Percentiles rank a stretch among this genome's conserved stretches.
Conservation (phyloP, 805 yeast genomes). For the Candida rishiriensis region DNA sequence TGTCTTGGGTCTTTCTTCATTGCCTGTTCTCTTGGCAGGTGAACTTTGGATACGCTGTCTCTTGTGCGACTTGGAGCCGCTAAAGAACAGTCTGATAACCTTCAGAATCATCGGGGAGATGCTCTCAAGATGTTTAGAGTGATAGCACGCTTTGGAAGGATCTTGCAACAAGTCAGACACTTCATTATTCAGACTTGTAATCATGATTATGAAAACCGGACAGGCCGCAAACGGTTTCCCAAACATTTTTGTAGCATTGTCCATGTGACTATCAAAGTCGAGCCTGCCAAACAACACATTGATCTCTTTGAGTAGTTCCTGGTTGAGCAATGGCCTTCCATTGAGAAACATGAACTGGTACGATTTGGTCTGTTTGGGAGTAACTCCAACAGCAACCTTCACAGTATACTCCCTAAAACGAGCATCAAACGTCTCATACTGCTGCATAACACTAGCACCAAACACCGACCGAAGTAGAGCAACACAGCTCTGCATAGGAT, state of each 20-base stretch:
- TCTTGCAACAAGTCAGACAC: slow-evolving; percentile 38
- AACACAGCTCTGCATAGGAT: neutral
- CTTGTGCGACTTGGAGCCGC: neutral
- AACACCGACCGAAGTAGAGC: slow-evolving; percentile 25
- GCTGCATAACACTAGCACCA: slow-evolving; percentile 24
- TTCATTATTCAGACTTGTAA: slow-evolving; percentile 12
- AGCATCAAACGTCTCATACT: slow-evolving; percentile 27
- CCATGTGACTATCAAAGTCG: slow-evolving; percentile 10
- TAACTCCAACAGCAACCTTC: slow-evolving; percentile 38
- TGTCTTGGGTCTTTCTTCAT: neutral
- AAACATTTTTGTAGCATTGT: slow-evolving; percentile 21
- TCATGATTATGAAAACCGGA: slow-evolving; percentile 36
- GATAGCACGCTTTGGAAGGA: slow-evolving; percentile 31
- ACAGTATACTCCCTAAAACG: slow-evolving; percentile 21
- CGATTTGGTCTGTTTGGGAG: slow-evolving; percentile 30
- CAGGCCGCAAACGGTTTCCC: slow-evolving; percentile 31
- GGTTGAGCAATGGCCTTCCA: slow-evolving; percentile 29
- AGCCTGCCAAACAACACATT: slow-evolving; percentile 24
- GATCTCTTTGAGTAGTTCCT: slow-evolving; percentile 15
- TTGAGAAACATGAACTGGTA: slow-evolving; percentile 46
- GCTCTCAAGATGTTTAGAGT: slow-evolving; percentile 23
- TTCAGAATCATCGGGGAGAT: slow-evolving; percentile 30
- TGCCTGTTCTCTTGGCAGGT: neutral
- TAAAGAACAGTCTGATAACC: slow-evolving; percentile 26
- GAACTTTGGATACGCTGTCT: neutral